These are phyloP conservation scores for Sequoiadendron giganteum DNA, from an alignment of 75 land plant genomes.

Conservation along the genomic window DNA sequence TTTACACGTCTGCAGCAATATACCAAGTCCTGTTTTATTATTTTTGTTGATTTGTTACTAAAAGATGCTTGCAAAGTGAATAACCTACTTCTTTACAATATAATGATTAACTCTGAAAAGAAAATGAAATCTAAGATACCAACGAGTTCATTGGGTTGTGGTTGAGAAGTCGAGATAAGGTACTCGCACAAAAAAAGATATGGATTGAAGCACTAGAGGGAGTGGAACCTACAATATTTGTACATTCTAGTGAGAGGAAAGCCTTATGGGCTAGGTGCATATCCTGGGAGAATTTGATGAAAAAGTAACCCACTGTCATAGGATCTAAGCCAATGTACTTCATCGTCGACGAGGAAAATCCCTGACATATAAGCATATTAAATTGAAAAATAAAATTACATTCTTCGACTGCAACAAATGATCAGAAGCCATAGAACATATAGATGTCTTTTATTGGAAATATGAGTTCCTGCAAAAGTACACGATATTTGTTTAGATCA, in stretches of 20 bases:
- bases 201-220: not conserved
- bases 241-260: not conserved
- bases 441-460: not conserved
- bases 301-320: not conserved
- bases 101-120: not conserved
- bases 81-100: not conserved
- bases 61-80: not conserved
- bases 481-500: not conserved
- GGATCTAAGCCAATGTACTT: not conserved
- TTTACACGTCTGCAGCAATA: not conserved
- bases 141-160: not conserved
- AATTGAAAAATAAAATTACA: not conserved
- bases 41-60: not conserved
- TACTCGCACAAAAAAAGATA: not conserved
- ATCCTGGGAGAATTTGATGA: not conserved
- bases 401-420: not conserved
- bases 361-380: not conserved
- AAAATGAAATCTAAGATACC: not conserved
- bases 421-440: not conserved
- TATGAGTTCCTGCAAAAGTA: not conserved
- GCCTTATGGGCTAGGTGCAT: not conserved
- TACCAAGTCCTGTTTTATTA: not conserved
- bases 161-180: not conserved
- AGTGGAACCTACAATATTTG: not conserved
- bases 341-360: not conserved